Evolutionary conservation across 2,329 filamentous ascomycete genomes (phyloP).

Genomic region (Pestalotiopsis sp.): DNA sequence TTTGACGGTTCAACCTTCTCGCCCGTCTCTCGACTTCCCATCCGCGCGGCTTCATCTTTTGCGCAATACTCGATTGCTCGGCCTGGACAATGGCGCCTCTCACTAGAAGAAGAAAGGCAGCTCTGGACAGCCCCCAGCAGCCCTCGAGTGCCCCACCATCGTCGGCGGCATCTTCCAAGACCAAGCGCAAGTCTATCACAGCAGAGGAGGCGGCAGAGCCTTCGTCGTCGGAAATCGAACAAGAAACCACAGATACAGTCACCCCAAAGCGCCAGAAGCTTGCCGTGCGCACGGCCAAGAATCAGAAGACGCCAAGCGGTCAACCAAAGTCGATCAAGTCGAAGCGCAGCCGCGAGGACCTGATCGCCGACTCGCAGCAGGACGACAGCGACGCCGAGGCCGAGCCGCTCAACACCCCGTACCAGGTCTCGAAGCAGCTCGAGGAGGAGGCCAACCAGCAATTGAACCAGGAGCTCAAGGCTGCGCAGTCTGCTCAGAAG

Average conservation of each 20-base stretch:
- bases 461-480: conserved; percentile 22
- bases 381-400: conserved; percentile 20
- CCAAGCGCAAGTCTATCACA: conserved; percentile 5
- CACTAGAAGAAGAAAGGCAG: conserved; percentile 27
- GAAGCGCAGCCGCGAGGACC: conserved; percentile 20
- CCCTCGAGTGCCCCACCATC: not conserved
- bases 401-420: conserved; percentile 17
- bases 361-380: conserved; percentile 22
- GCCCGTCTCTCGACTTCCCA: not conserved
- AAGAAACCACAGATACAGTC: not conserved
- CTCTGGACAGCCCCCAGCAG: conserved; percentile 6
- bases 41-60: not conserved
- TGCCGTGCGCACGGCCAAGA: conserved; percentile 19
- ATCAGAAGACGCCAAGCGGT: conserved; percentile 18
- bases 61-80: not conserved
- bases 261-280: conserved; percentile 22
- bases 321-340: conserved; percentile 26
- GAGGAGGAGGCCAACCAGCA: conserved; percentile 32
- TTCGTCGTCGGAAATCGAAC: not conserved
- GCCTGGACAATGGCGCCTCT: conserved; percentile 25
- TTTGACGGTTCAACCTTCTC: not conserved
- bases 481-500: conserved; percentile 8
- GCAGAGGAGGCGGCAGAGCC: not conserved
- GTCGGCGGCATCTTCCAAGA: not conserved
- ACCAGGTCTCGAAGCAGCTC: conserved; percentile 32